Base-by-base conservation (phyloP, 345 rosid species). In the Hevea brasiliensis region DNA sequence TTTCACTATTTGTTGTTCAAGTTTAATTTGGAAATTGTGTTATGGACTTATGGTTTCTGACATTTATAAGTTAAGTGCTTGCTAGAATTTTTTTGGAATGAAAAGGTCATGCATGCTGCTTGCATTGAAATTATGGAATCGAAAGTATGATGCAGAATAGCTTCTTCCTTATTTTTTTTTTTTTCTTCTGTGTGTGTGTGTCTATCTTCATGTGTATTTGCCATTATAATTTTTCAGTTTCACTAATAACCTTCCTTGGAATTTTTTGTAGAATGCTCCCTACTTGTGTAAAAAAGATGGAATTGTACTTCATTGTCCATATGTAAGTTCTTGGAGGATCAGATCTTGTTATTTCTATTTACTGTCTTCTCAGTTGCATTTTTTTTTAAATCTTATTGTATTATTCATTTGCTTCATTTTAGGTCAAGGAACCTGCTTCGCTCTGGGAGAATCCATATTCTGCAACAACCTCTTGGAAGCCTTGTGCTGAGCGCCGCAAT, bases 381-480 rank as follows among this genome's bases (percentile, higher is more conserved):
- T 63, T 47, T 57, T 18, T 9, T 32, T 32, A 32, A 17, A 14
- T 18, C 37, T 14, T 23, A 24, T 47, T 75, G 26, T 65, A 7
- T 48, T 54, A 23, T 29, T 24, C 42, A 5, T 7, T n/a, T 60
- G 17, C 29, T 45, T 4, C 64, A 37, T 50, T 45, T 51, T 55
- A 96, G 99, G 98, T 93, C 27, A 93, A 93, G 77, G 99, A 96
- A 80, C 67, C 92, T 55, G 80, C 99, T 79, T 96, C 99, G 20
- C 97, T 94, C 0, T 96, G 99, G 99, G 89, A 89, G 79, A 96
- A 96, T 85, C 99, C 99, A 51, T 74, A 75, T 74, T 91, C 99
- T 58, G 89, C 99, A 29, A 96, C 99, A 63, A 93, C 96, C 63
- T 96, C 98, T 57, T 96, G 99, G 99, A 96, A 91, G 84, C 97